Base-by-base conservation (phyloP, 2,329 filamentous ascomycete species). In the Davidsoniella virescens region DNA sequence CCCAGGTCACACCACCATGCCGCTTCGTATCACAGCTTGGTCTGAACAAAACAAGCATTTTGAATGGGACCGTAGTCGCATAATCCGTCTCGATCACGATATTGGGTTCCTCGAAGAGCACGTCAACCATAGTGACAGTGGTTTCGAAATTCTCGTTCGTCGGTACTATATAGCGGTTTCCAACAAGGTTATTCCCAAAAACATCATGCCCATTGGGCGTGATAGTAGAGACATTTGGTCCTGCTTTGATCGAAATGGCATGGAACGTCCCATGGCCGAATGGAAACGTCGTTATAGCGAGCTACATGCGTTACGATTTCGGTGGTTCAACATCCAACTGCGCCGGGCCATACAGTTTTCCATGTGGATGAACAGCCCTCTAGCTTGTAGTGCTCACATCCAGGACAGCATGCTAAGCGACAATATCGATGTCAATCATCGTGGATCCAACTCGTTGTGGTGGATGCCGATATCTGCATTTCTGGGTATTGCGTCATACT, bases 131-230 rank as follows among this genome's bases (percentile, higher is more conserved):
- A 55, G 51, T 29, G 57, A 58, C 33, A 42, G 36, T 4, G 59
- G 59, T 6, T 59, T 61, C 44, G 38, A 46, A 3, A 42, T 49
- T 4, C 59, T 57, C 53, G 45, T 54, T 7, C 37, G 40, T 4
- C 56, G 56, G 8, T 58, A 60, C 48, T 56, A 59, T 47, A 23
- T 17, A 17, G 59, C 59, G 17, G 58, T 61, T 53, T 54, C 58
- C 4, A 20, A 42, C 1, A 55, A 54, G 2, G 37, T 57, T 2
- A 44, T 46, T 1, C 39, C 20, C 23, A 38, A 37, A 8, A 26
- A 38, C 8, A 41, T 29, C 3, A 37, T 43, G 14, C 49, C 44
- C 1, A 38, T 52, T 23, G 42, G 25, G 20, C 44, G 41, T 29
- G 56, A 56, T 56, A 33, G 54, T 26, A 52, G 58, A 43, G 52